Evolutionary conservation across 2,329 filamentous ascomycete species (phyloP), one percentile per base, ranked within the genome.

Genomic region (Ceratocystis ficicola): DNA sequence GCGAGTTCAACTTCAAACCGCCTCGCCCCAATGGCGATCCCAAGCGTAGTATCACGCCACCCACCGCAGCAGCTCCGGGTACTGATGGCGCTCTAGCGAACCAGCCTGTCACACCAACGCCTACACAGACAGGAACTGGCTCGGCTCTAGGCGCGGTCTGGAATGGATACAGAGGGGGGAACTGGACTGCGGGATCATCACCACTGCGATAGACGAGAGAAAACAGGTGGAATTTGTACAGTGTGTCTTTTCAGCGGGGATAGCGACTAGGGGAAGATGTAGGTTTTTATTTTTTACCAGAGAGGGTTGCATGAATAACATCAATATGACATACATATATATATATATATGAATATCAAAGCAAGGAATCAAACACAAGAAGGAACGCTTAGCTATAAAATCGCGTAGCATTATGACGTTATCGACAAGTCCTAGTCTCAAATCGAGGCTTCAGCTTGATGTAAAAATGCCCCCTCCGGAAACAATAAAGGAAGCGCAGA

Each of bases 1-100:
- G 77, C 41, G 77, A 80, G 17, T 76, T 77, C 64, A 80, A 80
- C 71, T 82, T 80, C 69, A 80, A 81, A 69, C 78, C 80, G 55
- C 79, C 78, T 44, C 76, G 78, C 68, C 78, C 76, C 69, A 64
- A 59, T 28, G 62, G 65, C 8, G 61, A 66, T 15, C 48, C 48
- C 12, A 66, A 60, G 44, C 62, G 65, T 22, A 64, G 65, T 17
- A 64, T 60, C 25, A 67, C 65, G 46, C 66, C 66, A 15, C 66
- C 62, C 6, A 32, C 44, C 3, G 28, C 52, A n/a, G 60, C 57
- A 8, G 36, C 15, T 2, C n/a, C 36, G 30, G 50, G 30, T 5
- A 8, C 32, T 44, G 36, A 25, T 12, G 41, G 44, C 7, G 22
- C n/a, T 4, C 28, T 30, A 12, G 52, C 22, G 10, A 64, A 62